Evolutionary conservation across 768 basidiomycete species (phyloP), one percentile per base, ranked within the genome.

Genomic region (Cantharellus anzutake): DNA sequence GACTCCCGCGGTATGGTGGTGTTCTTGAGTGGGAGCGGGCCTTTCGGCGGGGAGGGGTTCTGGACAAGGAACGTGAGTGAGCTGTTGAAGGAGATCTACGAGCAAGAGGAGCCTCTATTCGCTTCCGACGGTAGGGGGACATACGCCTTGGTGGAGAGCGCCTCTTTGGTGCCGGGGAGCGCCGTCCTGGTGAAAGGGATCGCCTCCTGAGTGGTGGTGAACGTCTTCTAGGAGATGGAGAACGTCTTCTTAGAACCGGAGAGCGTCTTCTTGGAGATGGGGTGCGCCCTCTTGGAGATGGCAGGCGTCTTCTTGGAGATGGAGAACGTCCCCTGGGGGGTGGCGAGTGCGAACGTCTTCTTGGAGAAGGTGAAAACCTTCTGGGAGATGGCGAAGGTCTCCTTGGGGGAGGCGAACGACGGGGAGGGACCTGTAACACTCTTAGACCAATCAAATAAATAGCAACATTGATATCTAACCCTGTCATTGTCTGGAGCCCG

Each of bases 141-240:
- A 40, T 29, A 20, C 59, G 59, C 14, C 34, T 57, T n/a, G 59
- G 59, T 37, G 59, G n/a, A n/a, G 29, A 71, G 67, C n/a, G 71
- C 2, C 41, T 11, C 42, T 29, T n/a, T 62, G 61, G 48, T 67
- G 68, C 56, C 65, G 66, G 16, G 63, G 62, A n/a, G 64, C 67
- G 4, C 40, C 41, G 69, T 53, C 75, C 75, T 56, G 67, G 64
- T 56, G 71, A 61, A 66, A 76, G 63, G 62, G 75, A 64, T 67
- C 79, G 76, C 56, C 74, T 73, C 42, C 73, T 76, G 2, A 73
- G 75, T 41, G 78, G 76, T n/a, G 75, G 73, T 57, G 37, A 44
- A 59, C 34, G 41, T 58, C 52, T 37, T 2, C 59, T 51, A 39
- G 37, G 60, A 34, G 59, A 50, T 4, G 60, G 60, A 20, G 60